A percentile compares a stretch with the other conserved stretches of the same genome.
Evolutionary conservation across 148 eudicot species (phyloP).

Genomic region (Silene uniflora): DNA sequence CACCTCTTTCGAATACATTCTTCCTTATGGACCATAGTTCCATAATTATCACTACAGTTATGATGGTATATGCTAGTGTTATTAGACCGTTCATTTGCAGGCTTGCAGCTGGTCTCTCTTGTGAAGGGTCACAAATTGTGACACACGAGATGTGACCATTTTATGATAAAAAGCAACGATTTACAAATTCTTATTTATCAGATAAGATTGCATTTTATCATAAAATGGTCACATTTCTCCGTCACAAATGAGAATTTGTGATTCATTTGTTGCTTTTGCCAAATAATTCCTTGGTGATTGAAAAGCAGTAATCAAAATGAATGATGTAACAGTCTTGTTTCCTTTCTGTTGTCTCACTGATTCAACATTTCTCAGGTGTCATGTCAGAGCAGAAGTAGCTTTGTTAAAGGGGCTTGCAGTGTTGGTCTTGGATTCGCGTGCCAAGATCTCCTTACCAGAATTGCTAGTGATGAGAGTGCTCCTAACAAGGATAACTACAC

Average conservation of each 20-base stretch:
- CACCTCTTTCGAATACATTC: not conserved
- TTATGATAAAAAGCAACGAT: too few species aligned
- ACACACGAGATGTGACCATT: too few species aligned
- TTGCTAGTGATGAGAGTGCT: slow-evolving; percentile 32
- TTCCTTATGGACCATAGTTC: not conserved
- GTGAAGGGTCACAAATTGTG: too few species aligned
- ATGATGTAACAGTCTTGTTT: not conserved
- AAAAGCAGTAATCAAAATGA: not conserved
- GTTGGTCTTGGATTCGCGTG: slow-evolving; percentile 86
- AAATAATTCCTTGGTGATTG: not conserved
- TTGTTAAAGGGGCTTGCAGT: slow-evolving; percentile 93
- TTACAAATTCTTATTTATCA: too few species aligned
- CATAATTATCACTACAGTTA: too few species aligned
- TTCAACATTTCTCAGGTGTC: slow-evolving; percentile 54
- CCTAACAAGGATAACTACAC: slow-evolving; percentile 37
- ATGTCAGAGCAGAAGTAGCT: slow-evolving; percentile 56
- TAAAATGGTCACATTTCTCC: too few species aligned
- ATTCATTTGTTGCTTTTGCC: not conserved
- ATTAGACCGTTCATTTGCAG: too few species aligned
- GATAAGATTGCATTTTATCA: too few species aligned
- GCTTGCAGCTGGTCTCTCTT: too few species aligned
- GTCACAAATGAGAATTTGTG: too few species aligned
- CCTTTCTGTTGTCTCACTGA: slow-evolving; percentile 7
- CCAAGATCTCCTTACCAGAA: slow-evolving; percentile 70
- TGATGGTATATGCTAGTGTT: not conserved